These are phyloP conservation scores for Talinum fruticosum DNA, from an alignment of 148 eudicot genomes.

Conservation along the genomic window DNA sequence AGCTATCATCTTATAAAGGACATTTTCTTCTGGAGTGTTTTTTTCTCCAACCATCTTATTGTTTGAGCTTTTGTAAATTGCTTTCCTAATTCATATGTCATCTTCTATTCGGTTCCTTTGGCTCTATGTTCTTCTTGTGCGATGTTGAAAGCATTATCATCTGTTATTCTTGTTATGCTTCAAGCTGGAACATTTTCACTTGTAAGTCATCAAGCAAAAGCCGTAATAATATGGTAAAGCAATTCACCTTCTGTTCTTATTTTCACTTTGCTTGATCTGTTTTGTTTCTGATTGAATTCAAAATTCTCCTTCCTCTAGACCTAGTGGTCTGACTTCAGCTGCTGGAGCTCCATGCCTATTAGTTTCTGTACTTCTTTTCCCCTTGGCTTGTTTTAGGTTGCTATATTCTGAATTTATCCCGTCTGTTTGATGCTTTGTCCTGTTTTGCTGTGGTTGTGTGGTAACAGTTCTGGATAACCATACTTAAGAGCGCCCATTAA, in stretches of 20 bases:
- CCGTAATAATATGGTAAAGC: neutral
- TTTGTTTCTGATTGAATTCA: neutral
- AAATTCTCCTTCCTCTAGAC: too few relatives aligned
- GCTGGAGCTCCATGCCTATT: neutral
- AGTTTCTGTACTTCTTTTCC: neutral
- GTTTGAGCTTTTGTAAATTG: too few relatives aligned
- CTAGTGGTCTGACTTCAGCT: too few relatives aligned
- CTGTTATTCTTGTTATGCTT: neutral
- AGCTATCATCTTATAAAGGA: neutral
- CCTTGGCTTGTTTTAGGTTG: neutral
- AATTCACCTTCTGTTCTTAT: neutral
- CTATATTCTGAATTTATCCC: neutral
- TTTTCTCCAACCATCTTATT: neutral
- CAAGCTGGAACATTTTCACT: neutral
- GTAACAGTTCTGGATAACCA: neutral
- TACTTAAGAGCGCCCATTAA: neutral
- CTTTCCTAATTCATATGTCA: neutral
- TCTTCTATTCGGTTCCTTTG: neutral
- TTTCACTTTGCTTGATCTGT: neutral
- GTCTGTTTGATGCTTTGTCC: neutral
- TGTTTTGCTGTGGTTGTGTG: neutral
- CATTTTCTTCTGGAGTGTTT: neutral
- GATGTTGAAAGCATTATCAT: neutral
- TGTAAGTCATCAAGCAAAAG: too few relatives aligned
- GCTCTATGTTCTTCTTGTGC: neutral